phyloP scores from a whole-genome alignment of 805 yeast genomes.

The Kluyveromyces wickerhamii region DNA sequence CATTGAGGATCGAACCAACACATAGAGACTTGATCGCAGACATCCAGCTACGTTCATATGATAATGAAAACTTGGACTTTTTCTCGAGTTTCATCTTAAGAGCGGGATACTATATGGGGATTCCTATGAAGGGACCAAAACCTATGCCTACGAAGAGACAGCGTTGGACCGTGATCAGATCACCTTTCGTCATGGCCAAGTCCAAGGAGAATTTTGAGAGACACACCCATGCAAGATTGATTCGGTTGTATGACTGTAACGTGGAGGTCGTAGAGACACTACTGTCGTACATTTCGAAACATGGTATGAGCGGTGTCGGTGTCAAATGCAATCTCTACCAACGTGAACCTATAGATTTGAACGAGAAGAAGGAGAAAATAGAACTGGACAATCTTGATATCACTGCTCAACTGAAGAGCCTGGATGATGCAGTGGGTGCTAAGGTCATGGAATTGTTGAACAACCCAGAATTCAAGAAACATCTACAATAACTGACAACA shows the following conservation, averaged over 20 bases:
- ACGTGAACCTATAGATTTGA: constrained; percentile 40
- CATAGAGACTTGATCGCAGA: constrained; percentile 77
- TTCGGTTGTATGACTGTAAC: constrained; percentile 76
- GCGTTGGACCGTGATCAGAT: constrained; percentile 86
- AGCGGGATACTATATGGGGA: constrained; percentile 82
- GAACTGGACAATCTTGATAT: constrained; percentile 1
- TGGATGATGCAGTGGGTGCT: constrained; percentile 27
- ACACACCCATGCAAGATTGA: constrained; percentile 65
- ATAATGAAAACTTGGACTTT: constrained; percentile 60
- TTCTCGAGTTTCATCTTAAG: constrained; percentile 81
- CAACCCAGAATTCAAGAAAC: constrained; percentile 62
- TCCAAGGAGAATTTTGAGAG: constrained; percentile 92
- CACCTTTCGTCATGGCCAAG: constrained; percentile 92
- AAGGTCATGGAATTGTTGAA: constrained; percentile 65
- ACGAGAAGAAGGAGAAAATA: constrained; percentile 31
- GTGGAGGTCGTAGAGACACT: constrained; percentile 78
- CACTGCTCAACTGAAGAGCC: constrained; percentile 5
- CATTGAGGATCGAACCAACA: constrained; percentile 56
- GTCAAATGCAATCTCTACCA: constrained; percentile 63
- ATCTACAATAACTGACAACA: constrained; percentile 26
- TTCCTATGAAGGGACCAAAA: constrained; percentile 72
- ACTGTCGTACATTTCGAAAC: constrained; percentile 68
- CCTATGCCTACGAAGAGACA: constrained; percentile 65
- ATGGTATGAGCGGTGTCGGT: constrained; percentile 76
- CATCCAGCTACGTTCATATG: constrained; percentile 63